Evolutionary conservation across 2,329 filamentous ascomycete species (phyloP).

Genomic region (Fusarium sp.): DNA sequence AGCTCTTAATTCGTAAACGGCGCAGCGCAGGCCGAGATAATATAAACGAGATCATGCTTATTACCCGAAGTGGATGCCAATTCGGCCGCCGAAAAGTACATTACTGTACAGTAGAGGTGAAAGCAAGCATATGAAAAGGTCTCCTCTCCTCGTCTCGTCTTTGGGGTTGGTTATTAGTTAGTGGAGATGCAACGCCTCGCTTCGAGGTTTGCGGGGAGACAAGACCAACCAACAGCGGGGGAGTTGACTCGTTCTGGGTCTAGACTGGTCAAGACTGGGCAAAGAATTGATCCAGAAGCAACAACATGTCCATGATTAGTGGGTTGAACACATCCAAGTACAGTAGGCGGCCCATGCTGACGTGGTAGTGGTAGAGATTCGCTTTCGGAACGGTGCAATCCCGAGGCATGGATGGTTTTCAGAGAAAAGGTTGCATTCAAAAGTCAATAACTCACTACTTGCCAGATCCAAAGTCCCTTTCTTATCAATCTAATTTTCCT

Average conservation of each 20-base stretch:
- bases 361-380: constrained; percentile 8
- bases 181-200: constrained; percentile 17
- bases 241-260: not conserved
- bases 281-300: constrained; percentile 28
- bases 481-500: not conserved
- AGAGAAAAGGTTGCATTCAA: constrained; percentile 8
- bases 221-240: not conserved
- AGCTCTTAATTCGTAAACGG: not conserved
- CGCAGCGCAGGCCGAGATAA: not conserved
- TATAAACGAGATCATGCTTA: constrained; percentile 27
- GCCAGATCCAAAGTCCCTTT: not conserved
- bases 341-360: constrained; percentile 18
- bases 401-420: constrained; percentile 21
- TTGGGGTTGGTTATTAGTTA: constrained; percentile 16
- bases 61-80: constrained; percentile 21
- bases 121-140: not conserved
- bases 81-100: constrained; percentile 9
- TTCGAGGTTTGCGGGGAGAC: constrained; percentile 35
- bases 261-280: not conserved
- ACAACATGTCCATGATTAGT: constrained; percentile 22
- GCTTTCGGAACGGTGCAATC: constrained; percentile 22
- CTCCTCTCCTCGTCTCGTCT: not conserved
- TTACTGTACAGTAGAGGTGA: not conserved
- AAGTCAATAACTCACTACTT: not conserved
- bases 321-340: constrained; percentile 6